Evolutionary conservation across 495 filamentous ascomycete genomes (phyloP).

Genomic region (Podospora appendiculata): DNA sequence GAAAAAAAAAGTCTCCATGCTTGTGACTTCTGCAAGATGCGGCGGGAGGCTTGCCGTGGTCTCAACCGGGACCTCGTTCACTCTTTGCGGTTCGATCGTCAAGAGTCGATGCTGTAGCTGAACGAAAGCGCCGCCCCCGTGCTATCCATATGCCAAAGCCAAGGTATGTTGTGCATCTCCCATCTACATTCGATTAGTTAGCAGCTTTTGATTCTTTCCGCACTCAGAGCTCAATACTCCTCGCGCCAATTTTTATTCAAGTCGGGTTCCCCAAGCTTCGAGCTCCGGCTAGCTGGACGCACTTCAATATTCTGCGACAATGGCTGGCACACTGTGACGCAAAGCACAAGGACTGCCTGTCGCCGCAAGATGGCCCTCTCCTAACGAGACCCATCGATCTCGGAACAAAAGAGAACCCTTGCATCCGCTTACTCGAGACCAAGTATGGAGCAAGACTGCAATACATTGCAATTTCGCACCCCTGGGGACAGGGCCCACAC

Average conservation of each 20-base stretch:
- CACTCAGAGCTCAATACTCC: background rate
- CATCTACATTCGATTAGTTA: no score
- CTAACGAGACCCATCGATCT: slow-evolving; percentile 15
- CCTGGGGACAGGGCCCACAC: slow-evolving; percentile 5
- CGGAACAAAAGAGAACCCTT: background rate
- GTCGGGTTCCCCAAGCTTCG: slow-evolving; percentile 9
- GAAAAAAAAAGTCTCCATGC: no score
- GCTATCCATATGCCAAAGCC: background rate
- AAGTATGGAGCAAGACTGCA: background rate
- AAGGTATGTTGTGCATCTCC: background rate
- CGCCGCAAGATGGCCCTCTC: background rate
- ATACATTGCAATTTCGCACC: slow-evolving; percentile 8
- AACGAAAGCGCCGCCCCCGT: background rate
- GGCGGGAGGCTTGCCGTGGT: no score
- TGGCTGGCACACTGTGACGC: slow-evolving; percentile 7
- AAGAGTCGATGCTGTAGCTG: background rate
- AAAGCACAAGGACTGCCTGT: slow-evolving; percentile 4
- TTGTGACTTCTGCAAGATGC: no score
- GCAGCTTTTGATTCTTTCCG: no score
- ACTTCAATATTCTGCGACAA: slow-evolving; percentile 11
- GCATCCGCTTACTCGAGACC: slow-evolving; percentile 3
- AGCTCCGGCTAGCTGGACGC: slow-evolving; percentile 2
- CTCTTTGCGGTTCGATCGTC: background rate
- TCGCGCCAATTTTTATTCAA: background rate
- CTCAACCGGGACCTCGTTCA: no score